These are phyloP conservation scores for Bacidia rubella DNA, from an alignment of 495 filamentous ascomycete genomes.

Conservation along the genomic window DNA sequence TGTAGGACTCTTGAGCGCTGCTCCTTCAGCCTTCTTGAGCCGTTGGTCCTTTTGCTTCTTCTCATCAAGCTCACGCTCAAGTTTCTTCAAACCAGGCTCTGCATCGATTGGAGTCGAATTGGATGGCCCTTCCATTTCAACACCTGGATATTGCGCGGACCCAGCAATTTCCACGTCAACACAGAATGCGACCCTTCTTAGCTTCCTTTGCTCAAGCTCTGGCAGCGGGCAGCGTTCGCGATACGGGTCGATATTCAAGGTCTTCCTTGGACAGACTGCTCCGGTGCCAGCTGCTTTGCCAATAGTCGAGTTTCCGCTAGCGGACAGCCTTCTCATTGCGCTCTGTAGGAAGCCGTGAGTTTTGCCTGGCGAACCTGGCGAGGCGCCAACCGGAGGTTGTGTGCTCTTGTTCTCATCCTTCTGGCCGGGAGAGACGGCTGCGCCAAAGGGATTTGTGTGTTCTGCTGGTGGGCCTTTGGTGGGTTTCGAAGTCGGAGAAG, in stretches of 20 bases:
- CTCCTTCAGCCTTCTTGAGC: slow-evolving; percentile 53
- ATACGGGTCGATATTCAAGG: slow-evolving; percentile 73
- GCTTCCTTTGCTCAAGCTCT: slow-evolving; percentile 65
- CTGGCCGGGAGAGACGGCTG: slow-evolving; percentile 43
- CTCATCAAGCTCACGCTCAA: slow-evolving; percentile 19
- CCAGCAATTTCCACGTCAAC: slow-evolving; percentile 97
- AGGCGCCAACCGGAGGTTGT: slow-evolving; percentile 40
- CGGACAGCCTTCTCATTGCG: slow-evolving; percentile 68
- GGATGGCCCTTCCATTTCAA: slow-evolving; percentile 17
- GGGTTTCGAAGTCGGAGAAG: slow-evolving; percentile 32
- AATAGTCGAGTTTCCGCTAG: slow-evolving; percentile 38
- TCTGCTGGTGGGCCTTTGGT: slow-evolving; percentile 29
- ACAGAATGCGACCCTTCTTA: slow-evolving; percentile 82
- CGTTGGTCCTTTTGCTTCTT: slow-evolving; percentile 39
- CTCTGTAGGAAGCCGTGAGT: slow-evolving; percentile 63
- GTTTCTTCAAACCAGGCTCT: slow-evolving; percentile 19
- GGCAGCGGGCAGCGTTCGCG: slow-evolving; percentile 66
- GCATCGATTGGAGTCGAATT: slow-evolving; percentile 20
- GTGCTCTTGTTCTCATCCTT: slow-evolving; percentile 39
- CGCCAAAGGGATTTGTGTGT: slow-evolving; percentile 32
- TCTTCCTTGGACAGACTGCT: slow-evolving; percentile 51
- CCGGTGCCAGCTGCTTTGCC: slow-evolving; percentile 39
- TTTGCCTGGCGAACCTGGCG: slow-evolving; percentile 52
- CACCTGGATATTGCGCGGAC: slow-evolving; percentile 32
- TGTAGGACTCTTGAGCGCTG: slow-evolving; percentile 50